These are phyloP conservation scores for Hericium alpestre DNA, from an alignment of 768 basidiomycete genomes.

Conservation along the genomic window DNA sequence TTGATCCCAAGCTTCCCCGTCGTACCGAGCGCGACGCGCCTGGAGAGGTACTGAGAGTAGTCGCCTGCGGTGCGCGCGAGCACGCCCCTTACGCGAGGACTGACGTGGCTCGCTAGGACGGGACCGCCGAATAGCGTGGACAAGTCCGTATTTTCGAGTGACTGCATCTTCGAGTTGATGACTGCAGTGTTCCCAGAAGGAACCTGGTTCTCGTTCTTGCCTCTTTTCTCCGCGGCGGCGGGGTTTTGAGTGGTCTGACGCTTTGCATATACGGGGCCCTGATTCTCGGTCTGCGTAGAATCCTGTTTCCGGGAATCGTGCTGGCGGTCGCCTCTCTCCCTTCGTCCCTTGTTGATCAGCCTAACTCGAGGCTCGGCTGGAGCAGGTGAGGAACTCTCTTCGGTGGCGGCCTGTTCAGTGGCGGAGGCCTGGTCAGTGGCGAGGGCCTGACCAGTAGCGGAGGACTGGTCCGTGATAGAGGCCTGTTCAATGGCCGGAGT, in stretches of 20 bases:
- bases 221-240: too few species aligned
- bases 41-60: slow-evolving; percentile 37
- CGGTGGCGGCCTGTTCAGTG: too few species aligned
- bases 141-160: slow-evolving; percentile 5
- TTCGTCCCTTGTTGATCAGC: too few species aligned
- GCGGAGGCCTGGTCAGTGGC: too few species aligned
- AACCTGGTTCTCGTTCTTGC: too few species aligned
- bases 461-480: too few species aligned
- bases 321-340: background rate
- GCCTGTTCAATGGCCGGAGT: too few species aligned
- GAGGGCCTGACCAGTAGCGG: too few species aligned
- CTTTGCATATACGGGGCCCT: too few species aligned
- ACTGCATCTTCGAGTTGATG: background rate
- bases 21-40: slow-evolving; percentile 17
- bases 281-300: background rate
- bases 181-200: too few species aligned
- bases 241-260: too few species aligned
- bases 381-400: background rate
- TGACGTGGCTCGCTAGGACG: slow-evolving; percentile 2
- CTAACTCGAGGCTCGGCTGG: background rate
- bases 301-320: background rate
- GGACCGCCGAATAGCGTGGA: slow-evolving; percentile 5
- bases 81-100: slow-evolving; percentile 17
- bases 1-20: slow-evolving; percentile 23
- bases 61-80: slow-evolving; percentile 35